Conservation (phyloP, 306 rosid species). For the Lathyrus aphaca region DNA sequence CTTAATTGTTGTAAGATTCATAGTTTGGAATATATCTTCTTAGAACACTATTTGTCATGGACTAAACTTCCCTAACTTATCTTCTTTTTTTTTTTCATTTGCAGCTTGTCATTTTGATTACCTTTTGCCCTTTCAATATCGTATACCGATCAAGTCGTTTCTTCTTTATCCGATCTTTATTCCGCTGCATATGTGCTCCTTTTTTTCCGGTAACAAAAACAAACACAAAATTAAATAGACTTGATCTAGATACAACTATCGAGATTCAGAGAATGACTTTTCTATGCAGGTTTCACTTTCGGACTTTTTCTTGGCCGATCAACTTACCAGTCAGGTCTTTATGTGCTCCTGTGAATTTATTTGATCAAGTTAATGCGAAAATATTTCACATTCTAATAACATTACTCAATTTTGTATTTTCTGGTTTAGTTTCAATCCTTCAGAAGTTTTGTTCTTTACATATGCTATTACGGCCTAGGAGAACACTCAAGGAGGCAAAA, state of each 20-base stretch:
- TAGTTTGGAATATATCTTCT: not conserved
- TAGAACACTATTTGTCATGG: not conserved
- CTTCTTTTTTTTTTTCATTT: conserved; percentile 34
- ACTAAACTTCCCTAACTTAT: not conserved
- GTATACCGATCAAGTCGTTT: conserved; percentile 65
- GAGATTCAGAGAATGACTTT: conserved; percentile 2
- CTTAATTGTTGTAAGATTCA: conserved; percentile 59
- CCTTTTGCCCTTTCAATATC: conserved; percentile 63
- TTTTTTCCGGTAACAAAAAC: conserved; percentile 55
- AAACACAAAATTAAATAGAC: not conserved
- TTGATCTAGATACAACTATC: not conserved
- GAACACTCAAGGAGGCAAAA: conserved; percentile 63
- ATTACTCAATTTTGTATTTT: conserved; percentile 36
- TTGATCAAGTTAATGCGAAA: not conserved
- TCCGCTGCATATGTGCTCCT: conserved; percentile 70
- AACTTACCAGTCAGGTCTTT: conserved; percentile 76
- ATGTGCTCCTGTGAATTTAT: conserved; percentile 6
- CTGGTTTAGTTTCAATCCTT: conserved; percentile 59
- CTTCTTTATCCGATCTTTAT: conserved; percentile 58
- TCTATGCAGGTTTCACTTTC: conserved; percentile 57
- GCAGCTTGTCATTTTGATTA: conserved; percentile 65
- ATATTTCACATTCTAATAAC: conserved; percentile 17
- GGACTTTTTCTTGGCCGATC: conserved; percentile 74
- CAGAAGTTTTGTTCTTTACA: conserved; percentile 61
- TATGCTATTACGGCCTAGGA: conserved; percentile 77